Evolutionary conservation across 73 alveolate species (phyloP), one percentile per base, ranked within the genome.

Genomic region (Blepharisma japonicum): DNA sequence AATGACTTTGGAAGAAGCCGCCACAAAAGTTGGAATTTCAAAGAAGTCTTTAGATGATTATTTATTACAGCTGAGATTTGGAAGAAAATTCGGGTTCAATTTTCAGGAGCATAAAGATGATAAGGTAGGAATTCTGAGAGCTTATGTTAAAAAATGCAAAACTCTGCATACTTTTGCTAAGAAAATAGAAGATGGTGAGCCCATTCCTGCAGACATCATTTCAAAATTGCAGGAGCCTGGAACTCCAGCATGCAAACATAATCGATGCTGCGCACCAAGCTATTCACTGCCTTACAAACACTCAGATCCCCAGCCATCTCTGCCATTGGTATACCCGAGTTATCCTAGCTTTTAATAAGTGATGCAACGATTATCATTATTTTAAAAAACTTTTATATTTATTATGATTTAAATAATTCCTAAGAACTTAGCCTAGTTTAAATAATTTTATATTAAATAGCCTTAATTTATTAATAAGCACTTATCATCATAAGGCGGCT

Each of bases 71-170:
- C 86, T 92, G 81, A 86, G 98, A 81, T 85, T 88, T 55, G 99
- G 98, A 32, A 94, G 98, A 83, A 84, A 77, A 56, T 91, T 84
- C 55, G 98, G 98, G 54, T 96, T 96, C 80, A 94, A 96, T 86
- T 96, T 96, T 76, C 95, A 96, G 84, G 97, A 94, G 77, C 98
- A 96, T 87, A 93, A 94, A 77, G 95, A 94, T 82, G 98, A 96
- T 50, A 96, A 94, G 76, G 96, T 94, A 0, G 99, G 99, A 9
- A 89, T 92, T 47, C 86, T 96, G 55, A 87, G 99, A 89, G 93
- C 96, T 18, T 94, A 88, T 82, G 96, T 93, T 51, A 94, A 91
- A 89, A 92, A 95, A 76, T 85, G 76, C 86, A 86, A 91, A 45
- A 61, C 49, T 2, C 47, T 61, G 11, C 74, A 61, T 61, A n/a